These are phyloP conservation scores for Balamuthia mandrillaris DNA, from an alignment of 208 protist genomes.

Conservation along the genomic window DNA sequence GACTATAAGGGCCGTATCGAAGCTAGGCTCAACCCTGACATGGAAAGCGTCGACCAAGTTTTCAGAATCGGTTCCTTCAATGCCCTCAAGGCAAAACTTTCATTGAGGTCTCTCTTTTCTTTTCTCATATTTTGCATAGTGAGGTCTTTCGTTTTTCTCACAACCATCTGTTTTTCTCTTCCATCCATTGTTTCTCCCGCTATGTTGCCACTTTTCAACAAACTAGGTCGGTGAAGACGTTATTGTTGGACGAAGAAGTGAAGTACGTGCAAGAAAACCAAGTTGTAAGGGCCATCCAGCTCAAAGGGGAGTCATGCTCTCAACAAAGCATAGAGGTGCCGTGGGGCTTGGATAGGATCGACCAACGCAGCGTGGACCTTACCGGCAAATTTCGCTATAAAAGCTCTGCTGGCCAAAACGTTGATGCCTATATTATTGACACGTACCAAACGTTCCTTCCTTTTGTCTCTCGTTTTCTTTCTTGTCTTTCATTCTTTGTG, in stretches of 20 bases:
- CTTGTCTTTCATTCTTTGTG: neutral
- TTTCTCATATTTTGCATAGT: no score
- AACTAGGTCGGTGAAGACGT: neutral
- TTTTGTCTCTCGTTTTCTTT: neutral
- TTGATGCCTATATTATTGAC: neutral
- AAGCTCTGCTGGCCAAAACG: neutral
- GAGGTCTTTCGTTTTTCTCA: no score
- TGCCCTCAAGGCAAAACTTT: no score
- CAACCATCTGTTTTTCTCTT: neutral
- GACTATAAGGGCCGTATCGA: neutral
- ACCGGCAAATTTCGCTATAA: neutral
- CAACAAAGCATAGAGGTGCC: neutral
- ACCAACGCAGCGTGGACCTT: slow-evolving; percentile 1
- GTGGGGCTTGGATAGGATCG: slow-evolving; percentile 16
- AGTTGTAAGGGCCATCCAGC: neutral
- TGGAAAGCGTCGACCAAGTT: neutral
- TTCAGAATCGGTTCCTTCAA: no score
- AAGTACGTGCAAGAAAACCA: slow-evolving; percentile 36
- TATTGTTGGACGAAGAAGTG: neutral
- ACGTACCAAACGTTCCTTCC: neutral
- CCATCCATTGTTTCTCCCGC: neutral
- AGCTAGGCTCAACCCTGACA: neutral
- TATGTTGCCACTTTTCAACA: neutral
- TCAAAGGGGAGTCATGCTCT: neutral
- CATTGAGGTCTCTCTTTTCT: no score